Percentiles rank a stretch among this genome's conserved stretches.
These are phyloP conservation scores for Dissophora globulifera DNA, from an alignment of 192 early-diverging fungal genomes.

Conservation along the genomic window DNA sequence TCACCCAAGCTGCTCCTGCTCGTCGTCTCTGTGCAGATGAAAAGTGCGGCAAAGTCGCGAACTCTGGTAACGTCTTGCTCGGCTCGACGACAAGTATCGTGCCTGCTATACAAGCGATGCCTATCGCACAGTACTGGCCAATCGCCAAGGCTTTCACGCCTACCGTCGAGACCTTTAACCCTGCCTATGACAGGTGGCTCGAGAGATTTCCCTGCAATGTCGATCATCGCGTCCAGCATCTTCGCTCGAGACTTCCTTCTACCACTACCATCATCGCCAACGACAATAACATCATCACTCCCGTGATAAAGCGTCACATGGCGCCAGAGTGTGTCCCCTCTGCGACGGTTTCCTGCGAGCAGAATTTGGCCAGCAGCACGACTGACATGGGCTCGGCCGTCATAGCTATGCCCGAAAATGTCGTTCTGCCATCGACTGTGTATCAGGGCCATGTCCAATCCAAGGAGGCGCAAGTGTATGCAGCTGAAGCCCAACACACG, in stretches of 20 bases:
- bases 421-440: conserved; percentile 26
- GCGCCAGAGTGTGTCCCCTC: conserved; percentile 17
- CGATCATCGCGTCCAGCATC: conserved; percentile 18
- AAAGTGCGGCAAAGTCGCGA: conserved; percentile 10
- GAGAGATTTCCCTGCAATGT: too few relatives aligned
- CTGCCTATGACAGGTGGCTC: too few relatives aligned
- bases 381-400: conserved; percentile 32
- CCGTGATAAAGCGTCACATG: background rate
- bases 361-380: conserved; percentile 3
- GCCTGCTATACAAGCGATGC: conserved; percentile 25
- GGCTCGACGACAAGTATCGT: conserved; percentile 25
- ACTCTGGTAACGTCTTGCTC: conserved; percentile 5
- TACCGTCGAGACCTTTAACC: conserved; percentile 28
- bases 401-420: conserved; percentile 3
- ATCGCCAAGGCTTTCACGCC: conserved; percentile 23
- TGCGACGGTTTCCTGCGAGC: conserved; percentile 9
- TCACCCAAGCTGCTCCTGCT: conserved; percentile 20
- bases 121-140: conserved; percentile 33
- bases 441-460: conserved; percentile 33
- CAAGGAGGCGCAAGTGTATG: conserved; percentile 12
- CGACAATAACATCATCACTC: background rate
- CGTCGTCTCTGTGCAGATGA: background rate
- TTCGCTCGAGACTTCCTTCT: background rate
- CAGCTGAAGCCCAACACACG: conserved; percentile 10
- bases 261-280: background rate